Evolutionary conservation across 2,329 filamentous ascomycete genomes (phyloP), one percentile per base, ranked within the genome.

Genomic region (Dothiorella sarmentorum): DNA sequence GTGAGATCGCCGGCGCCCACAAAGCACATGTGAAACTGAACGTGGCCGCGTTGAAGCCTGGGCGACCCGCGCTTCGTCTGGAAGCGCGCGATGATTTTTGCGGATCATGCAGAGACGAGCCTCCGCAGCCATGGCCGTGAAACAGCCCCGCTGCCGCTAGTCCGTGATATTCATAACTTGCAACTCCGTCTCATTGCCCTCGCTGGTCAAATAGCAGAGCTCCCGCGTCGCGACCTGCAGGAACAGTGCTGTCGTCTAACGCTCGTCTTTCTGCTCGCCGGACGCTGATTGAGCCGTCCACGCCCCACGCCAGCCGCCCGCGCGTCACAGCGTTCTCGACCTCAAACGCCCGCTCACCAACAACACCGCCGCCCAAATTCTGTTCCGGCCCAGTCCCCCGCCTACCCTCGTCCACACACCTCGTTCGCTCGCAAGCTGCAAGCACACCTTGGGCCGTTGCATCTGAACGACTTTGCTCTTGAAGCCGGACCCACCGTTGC

Each of bases 61-160:
- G 31, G 53, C 53, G 53, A 56, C 53, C 53, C 40, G 53, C 40
- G 53, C 40, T 33, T 33, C 29, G 43, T 47, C 44, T 29, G 42
- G 31, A 33, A 29, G 43, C 27, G 42, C 29, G 53, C 43, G 38
- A 26, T 49, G 55, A 58, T 58, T 57, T 33, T 33, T 58, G 55
- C 55, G 55, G 55, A 49, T 58, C 55, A 49, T 47, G 55, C 55
- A 56, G 35, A 40, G 49, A 40, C 33, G 49, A 53, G 43, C 55
- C 55, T 58, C 55, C 55, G 55, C 55, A 58, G 55, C 51, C 35
- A 55, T 37, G 35, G 37, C 22, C 37, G 51, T 58, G 55, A 58
- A 58, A 58, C 55, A 58, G 55, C 43, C 55, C 55, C 55, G 55
- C 55, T 40, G 55, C 17, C 55, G 55, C 55, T 47, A 58, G 42